Conservation (phyloP, 345 rosid genomes). For the Syzygium grande region DNA sequence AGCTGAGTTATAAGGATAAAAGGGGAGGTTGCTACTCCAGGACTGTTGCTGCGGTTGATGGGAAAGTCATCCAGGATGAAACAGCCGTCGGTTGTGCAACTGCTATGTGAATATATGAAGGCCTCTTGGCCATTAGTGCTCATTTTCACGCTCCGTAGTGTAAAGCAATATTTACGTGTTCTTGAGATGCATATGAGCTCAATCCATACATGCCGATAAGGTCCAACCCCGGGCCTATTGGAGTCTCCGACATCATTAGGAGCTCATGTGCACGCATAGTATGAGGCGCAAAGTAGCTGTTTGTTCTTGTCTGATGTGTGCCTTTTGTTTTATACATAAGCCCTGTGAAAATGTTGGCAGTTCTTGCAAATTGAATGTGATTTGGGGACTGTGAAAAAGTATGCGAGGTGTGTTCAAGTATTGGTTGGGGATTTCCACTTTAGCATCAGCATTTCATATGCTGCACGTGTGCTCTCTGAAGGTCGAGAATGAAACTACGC, state of each 20-base stretch:
- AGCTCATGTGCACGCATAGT: not conserved
- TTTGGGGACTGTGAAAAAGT: not conserved
- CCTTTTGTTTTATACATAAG: not conserved
- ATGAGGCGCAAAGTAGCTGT: not conserved
- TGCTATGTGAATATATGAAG: not conserved
- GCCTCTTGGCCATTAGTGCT: not conserved
- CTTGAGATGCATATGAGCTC: not conserved
- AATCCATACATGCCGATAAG: not conserved
- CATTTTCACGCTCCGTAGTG: not conserved
- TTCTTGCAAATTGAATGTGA: not conserved
- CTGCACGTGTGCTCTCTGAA: not conserved
- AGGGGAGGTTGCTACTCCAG: constrained; percentile 4
- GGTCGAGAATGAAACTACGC: not conserved
- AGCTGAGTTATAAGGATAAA: constrained; percentile 1
- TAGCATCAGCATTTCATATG: not conserved
- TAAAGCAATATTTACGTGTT: not conserved
- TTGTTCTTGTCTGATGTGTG: not conserved
- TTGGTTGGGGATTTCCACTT: not conserved
- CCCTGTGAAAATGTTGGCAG: not conserved
- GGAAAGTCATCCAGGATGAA: not conserved
- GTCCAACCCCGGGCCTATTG: not conserved
- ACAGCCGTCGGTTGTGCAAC: not conserved
- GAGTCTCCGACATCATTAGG: not conserved
- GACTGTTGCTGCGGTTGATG: not conserved
- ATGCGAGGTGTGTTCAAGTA: not conserved